These are phyloP conservation scores for Scedosporium dehoogii DNA, from an alignment of 2,329 filamentous ascomycete species.

Conservation along the genomic window DNA sequence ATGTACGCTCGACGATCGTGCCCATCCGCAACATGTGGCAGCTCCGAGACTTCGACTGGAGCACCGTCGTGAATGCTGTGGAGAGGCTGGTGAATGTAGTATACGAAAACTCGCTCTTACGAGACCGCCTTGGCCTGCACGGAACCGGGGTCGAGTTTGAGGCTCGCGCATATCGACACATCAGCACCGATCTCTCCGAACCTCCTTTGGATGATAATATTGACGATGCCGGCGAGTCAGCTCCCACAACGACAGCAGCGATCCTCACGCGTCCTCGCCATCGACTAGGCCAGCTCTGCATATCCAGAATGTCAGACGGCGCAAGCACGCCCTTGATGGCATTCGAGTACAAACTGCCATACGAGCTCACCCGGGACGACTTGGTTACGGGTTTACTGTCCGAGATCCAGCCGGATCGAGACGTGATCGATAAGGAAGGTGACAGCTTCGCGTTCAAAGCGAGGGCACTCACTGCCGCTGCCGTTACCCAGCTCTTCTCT, in stretches of 20 bases:
- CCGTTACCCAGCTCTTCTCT: conserved; percentile 29
- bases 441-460: conserved; percentile 19
- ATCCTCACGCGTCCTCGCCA: conserved; percentile 6
- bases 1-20: conserved; percentile 17
- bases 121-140: conserved; percentile 18
- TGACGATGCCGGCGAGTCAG: conserved; percentile 12
- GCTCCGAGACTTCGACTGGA: conserved; percentile 23
- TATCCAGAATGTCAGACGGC: conserved; percentile 10
- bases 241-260: conserved; percentile 14
- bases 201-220: conserved; percentile 16
- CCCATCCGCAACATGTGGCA: conserved; percentile 24
- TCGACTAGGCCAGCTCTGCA: conserved; percentile 22
- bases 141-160: conserved; percentile 24
- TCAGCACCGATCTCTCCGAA: conserved; percentile 14
- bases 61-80: conserved; percentile 25
- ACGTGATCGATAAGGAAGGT: conserved; percentile 22
- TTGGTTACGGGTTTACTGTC: conserved; percentile 21
- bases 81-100: conserved; percentile 19
- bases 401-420: conserved; percentile 22
- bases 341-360: conserved; percentile 28
- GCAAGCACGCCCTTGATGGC: conserved; percentile 16
- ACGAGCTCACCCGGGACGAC: conserved; percentile 23
- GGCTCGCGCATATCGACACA: conserved; percentile 23
- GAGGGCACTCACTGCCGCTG: conserved; percentile 21
- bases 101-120: conserved; percentile 18